Percentiles rank a stretch among this genome's conserved stretches.
Conservation (phyloP, 805 yeast genomes). For the Maudiozyma turicensis region DNA sequence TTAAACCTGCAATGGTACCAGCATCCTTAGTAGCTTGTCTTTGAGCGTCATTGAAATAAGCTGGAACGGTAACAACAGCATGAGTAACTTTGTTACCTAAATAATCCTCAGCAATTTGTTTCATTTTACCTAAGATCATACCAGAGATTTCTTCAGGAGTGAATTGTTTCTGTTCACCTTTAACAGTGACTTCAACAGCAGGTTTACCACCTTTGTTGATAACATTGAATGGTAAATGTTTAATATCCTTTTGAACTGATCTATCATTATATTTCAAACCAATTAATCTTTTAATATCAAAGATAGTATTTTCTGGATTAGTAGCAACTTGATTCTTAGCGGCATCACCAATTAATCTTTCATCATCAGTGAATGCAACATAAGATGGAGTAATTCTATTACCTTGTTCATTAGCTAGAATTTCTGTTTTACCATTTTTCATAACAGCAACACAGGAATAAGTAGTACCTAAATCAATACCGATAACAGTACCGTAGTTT, state of each 20-base stretch:
- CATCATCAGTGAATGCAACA: conserved; percentile 87
- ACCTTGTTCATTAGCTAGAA: conserved; percentile 93
- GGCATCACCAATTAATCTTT: conserved; percentile 90
- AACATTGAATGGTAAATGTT: conserved; percentile 72
- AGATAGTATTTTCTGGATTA: conserved; percentile 77
- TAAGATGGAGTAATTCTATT: conserved; percentile 93
- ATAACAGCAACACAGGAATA: conserved; percentile 92
- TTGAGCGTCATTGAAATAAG: conserved; percentile 88
- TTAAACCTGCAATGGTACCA: conserved; percentile 84
- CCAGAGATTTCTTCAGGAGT: conserved; percentile 92
- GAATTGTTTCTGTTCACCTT: conserved; percentile 67
- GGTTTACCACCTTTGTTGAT: conserved; percentile 72
- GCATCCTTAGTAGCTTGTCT: conserved; percentile 93
- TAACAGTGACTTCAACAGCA: conserved; percentile 60
- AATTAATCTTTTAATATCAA: conserved; percentile 85
- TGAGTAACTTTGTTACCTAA: conserved; percentile 77
- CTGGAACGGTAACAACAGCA: conserved; percentile 90
- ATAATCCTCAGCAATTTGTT: conserved; percentile 83
- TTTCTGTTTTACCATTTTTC: conserved; percentile 81
- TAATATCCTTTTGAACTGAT: conserved; percentile 70
- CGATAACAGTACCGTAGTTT: conserved; percentile 60
- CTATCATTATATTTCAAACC: conserved; percentile 73
- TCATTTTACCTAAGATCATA: conserved; percentile 88
- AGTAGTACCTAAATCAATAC: conserved; percentile 96
- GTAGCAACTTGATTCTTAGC: conserved; percentile 93